Conservation (phyloP, 169 alveolate genomes). For the Theileria sp. region DNA sequence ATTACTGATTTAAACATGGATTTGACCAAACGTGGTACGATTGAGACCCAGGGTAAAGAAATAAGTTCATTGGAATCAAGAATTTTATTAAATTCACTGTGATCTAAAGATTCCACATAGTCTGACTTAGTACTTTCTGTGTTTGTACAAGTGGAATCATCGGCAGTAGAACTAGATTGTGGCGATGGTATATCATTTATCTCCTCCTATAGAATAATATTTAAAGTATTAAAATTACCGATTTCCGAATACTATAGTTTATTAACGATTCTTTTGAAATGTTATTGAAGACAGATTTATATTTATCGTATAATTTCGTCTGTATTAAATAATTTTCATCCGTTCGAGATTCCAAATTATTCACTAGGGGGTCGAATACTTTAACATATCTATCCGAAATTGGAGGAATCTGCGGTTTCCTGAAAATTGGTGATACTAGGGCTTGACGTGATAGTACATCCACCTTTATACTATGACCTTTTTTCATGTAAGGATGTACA, state of each 20-base stretch:
- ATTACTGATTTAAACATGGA: background rate
- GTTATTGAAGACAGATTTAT: constrained; percentile 43
- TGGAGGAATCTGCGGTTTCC: constrained; percentile 10
- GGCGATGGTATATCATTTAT: background rate
- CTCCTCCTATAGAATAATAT: background rate
- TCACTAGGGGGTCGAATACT: constrained; percentile 2
- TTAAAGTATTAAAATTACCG: background rate
- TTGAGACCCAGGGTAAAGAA: background rate
- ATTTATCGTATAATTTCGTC: constrained; percentile 19
- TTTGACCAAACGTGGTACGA: background rate
- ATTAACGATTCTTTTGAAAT: constrained; percentile 41
- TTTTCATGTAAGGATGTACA: constrained; percentile 37
- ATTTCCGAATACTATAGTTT: constrained; percentile 7
- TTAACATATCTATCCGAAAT: constrained; percentile 2
- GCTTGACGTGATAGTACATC: constrained; percentile 64
- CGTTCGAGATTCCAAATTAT: constrained; percentile 14
- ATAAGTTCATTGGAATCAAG: background rate
- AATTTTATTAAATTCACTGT: background rate
- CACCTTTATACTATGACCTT: constrained; percentile 28
- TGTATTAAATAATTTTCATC: constrained; percentile 2
- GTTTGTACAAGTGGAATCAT: background rate
- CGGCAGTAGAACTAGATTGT: background rate
- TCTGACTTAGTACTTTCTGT: background rate
- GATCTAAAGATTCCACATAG: background rate
- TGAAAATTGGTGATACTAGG: constrained; percentile 56